Evolutionary conservation across 768 basidiomycete genomes (phyloP).

Genomic region (Leccinum uliginosum): DNA sequence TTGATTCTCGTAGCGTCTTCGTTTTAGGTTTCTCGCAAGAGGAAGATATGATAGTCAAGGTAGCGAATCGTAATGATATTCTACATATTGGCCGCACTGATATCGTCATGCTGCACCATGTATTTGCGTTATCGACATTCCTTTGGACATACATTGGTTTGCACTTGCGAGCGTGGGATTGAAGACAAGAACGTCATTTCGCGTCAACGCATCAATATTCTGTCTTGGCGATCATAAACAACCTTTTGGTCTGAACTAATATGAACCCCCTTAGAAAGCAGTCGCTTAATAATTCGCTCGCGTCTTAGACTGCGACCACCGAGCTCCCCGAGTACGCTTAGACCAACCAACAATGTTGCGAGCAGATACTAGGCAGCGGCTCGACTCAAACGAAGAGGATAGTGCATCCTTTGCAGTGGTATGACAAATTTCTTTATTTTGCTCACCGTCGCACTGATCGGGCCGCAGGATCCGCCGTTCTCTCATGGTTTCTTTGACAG

Average conservation of each 20-base stretch:
- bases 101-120: slow-evolving; percentile 17
- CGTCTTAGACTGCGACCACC: neutral
- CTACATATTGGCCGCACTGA: slow-evolving; percentile 27
- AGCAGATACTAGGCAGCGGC: neutral
- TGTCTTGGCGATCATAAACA: neutral
- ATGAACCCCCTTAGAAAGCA: neutral
- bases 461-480: slow-evolving; percentile 23
- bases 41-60: slow-evolving; percentile 26
- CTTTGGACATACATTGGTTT: slow-evolving; percentile 12
- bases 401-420: slow-evolving; percentile 8
- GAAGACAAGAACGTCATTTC: neutral
- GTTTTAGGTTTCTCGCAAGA: slow-evolving; percentile 5
- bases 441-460: slow-evolving; percentile 5
- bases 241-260: neutral
- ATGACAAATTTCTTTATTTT: neutral
- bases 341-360: neutral
- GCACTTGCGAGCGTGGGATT: neutral
- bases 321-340: neutral
- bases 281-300: slow-evolving; percentile 19
- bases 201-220: neutral
- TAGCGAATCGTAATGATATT: slow-evolving; percentile 29
- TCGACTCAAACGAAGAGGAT: neutral
- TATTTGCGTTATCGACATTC: slow-evolving; percentile 25
- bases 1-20: slow-evolving; percentile 10
- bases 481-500: slow-evolving; percentile 28